phyloP scores from a whole-genome alignment of 139 green algal species.

The Asterochloris erici region DNA sequence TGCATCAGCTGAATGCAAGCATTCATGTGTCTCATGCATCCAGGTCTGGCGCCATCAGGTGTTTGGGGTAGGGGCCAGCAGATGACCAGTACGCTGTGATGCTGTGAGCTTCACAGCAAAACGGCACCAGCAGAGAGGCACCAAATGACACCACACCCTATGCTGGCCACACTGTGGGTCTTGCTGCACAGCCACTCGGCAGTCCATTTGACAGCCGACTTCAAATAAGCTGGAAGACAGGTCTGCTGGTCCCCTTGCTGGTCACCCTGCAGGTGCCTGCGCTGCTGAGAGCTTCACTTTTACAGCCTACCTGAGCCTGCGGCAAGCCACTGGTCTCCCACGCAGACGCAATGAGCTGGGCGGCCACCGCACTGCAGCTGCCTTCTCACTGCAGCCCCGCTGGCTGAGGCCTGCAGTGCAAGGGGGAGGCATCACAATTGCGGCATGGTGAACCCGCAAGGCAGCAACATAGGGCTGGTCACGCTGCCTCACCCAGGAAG shows the following conservation, averaged over 20 bases:
- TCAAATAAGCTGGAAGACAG: too few relatives aligned
- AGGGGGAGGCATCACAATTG: too few relatives aligned
- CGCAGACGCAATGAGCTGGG: slow-evolving; percentile 40
- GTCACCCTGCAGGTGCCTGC: neutral
- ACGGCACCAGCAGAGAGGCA: neutral
- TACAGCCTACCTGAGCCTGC: slow-evolving; percentile 21
- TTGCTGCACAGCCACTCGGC: neutral
- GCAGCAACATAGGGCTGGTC: too few relatives aligned
- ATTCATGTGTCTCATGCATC: too few relatives aligned
- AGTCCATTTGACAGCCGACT: neutral
- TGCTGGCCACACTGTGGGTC: neutral
- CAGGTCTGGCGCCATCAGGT: too few relatives aligned
- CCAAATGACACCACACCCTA: neutral
- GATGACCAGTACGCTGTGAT: too few relatives aligned
- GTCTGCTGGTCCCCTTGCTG: neutral
- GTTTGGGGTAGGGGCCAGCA: too few relatives aligned
- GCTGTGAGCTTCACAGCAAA: too few relatives aligned
- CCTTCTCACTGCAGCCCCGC: neutral
- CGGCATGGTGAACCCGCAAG: too few relatives aligned
- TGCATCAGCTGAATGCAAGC: too few relatives aligned
- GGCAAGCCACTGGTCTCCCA: slow-evolving; percentile 47
- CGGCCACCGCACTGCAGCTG: slow-evolving; percentile 23
- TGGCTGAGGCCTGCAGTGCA: neutral
- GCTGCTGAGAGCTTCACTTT: neutral
- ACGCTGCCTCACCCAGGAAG: too few relatives aligned